Percentiles rank a stretch among this genome's conserved stretches.
Evolutionary conservation across 1,284 basidiomycete species (phyloP).

Genomic region (Apiotrichum laibachii): DNA sequence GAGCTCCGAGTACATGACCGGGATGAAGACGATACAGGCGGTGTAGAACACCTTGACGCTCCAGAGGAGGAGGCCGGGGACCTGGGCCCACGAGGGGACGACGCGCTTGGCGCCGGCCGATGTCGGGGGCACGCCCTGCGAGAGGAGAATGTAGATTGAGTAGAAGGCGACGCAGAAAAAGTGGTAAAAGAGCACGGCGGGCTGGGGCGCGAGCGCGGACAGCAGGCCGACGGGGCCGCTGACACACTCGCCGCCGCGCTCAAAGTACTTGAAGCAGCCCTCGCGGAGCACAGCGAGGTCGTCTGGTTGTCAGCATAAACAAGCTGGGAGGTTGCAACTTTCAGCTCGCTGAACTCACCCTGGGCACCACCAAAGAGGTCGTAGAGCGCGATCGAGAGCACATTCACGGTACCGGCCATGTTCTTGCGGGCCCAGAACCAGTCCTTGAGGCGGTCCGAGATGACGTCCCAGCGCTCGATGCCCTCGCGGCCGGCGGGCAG

Average conservation of each 20-base stretch:
- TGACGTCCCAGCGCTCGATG: conserved; percentile 61
- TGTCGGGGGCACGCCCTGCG: conserved; percentile 57
- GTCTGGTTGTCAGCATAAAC: not conserved
- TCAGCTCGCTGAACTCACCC: too few species aligned
- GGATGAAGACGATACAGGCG: conserved; percentile 78
- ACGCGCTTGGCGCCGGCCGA: conserved; percentile 6
- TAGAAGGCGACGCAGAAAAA: conserved; percentile 97
- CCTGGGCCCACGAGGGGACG: conserved; percentile 57
- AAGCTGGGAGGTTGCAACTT: not conserved
- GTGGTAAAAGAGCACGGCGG: conserved; percentile 76
- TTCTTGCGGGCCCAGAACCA: conserved; percentile 87
- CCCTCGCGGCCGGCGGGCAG: conserved; percentile 42
- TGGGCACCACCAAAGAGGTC: conserved; percentile 82
- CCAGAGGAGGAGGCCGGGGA: conserved; percentile 61
- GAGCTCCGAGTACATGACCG: conserved; percentile 82
- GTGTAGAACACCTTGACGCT: conserved; percentile 72
- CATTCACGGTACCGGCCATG: conserved; percentile 79
- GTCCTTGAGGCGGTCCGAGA: conserved; percentile 60
- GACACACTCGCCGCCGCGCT: conserved; percentile 84
- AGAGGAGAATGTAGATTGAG: conserved; percentile 82
- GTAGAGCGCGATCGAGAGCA: conserved; percentile 85
- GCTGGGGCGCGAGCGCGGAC: conserved; percentile 68
- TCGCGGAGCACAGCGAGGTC: conserved; percentile 74
- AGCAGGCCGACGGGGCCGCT: conserved; percentile 83
- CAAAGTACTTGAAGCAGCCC: conserved; percentile 98